A percentile compares a stretch with the other conserved stretches of the same genome.
These are phyloP conservation scores for Leishmania major DNA, from an alignment of 208 protist genomes.

Conservation along the genomic window DNA sequence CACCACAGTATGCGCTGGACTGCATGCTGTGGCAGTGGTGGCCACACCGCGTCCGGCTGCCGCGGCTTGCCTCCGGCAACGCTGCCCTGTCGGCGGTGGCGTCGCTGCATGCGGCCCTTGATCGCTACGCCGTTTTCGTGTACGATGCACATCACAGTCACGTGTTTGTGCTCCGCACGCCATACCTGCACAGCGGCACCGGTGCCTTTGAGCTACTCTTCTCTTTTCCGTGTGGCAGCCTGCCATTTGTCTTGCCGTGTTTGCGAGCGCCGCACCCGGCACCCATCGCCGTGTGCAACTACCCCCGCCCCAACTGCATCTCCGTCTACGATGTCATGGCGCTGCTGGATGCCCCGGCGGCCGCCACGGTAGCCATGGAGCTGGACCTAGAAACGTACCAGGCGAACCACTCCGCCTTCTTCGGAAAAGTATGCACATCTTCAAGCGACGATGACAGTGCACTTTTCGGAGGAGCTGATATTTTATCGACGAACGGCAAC, in stretches of 20 bases:
- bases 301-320: slow-evolving; percentile 52
- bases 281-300: slow-evolving; percentile 72
- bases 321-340: slow-evolving; percentile 54
- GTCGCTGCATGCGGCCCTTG: slow-evolving; percentile 35
- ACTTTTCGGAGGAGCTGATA: neutral
- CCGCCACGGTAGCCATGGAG: slow-evolving; percentile 11
- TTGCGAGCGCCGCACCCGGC: slow-evolving; percentile 47
- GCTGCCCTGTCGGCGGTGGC: slow-evolving; percentile 53
- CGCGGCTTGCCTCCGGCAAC: slow-evolving; percentile 40
- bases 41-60: slow-evolving; percentile 58
- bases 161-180: slow-evolving; percentile 58
- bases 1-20: slow-evolving; percentile 34
- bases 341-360: slow-evolving; percentile 21
- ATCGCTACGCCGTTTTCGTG: slow-evolving; percentile 58
- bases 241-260: slow-evolving; percentile 65
- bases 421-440: slow-evolving; percentile 15
- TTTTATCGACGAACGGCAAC: neutral
- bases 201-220: slow-evolving; percentile 57
- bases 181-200: slow-evolving; percentile 41
- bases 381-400: slow-evolving; percentile 21
- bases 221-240: slow-evolving; percentile 40
- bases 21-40: slow-evolving; percentile 68
- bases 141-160: slow-evolving; percentile 40
- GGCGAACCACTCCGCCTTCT: slow-evolving; percentile 12
- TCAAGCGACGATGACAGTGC: neutral